Base-by-base conservation (phyloP, 2,329 filamentous ascomycete species). In the Beauveria sp. region DNA sequence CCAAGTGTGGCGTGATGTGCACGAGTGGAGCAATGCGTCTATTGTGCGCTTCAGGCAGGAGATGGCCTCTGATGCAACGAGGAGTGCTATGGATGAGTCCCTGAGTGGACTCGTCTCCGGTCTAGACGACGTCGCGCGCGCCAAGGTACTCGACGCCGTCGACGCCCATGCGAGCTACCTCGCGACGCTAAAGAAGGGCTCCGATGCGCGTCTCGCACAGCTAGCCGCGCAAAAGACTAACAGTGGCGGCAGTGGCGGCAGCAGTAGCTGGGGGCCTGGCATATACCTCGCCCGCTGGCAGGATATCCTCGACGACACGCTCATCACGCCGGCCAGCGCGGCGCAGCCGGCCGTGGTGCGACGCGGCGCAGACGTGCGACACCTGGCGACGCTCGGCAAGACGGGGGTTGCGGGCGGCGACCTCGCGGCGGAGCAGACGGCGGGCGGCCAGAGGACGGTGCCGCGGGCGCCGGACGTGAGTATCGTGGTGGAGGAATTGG, bases 251-350 rank as follows among this genome's bases (percentile, higher is more conserved):
- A 22, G 28, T 5, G 24, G 28, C 31, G 16, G n/a, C n/a, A 16
- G 50, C 12, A 6, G 28, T 56, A 67, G 81, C 59, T 79, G 79
- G 26, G 89, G 88, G 0, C 89, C 90, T 0, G 90, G 90, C 1
- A 83, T 88, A 52, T 93, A 89, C 69, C 81, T 92, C 26, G 80
- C 83, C 1, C 81, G 85, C 55, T 93, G 90, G 89, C 87, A 91
- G 70, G 77, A 82, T 1, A 76, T 92, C 7, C 77, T 93, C 3
- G 87, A 92, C 69, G 76, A 80, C n/a, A 90, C 89, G 0, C 72
- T 80, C 51, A 86, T 93, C 64, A 89, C 88, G 1, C 88, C 90
- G 0, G 79, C 76, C 0, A 77, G 74, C 1, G 77, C 0, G 69
- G 73, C 1, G 87, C 87, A 0, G 31, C 48, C 53, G 26, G 34